Base-by-base conservation (phyloP, 257 asterid genomes). In the Salvia splendens region DNA sequence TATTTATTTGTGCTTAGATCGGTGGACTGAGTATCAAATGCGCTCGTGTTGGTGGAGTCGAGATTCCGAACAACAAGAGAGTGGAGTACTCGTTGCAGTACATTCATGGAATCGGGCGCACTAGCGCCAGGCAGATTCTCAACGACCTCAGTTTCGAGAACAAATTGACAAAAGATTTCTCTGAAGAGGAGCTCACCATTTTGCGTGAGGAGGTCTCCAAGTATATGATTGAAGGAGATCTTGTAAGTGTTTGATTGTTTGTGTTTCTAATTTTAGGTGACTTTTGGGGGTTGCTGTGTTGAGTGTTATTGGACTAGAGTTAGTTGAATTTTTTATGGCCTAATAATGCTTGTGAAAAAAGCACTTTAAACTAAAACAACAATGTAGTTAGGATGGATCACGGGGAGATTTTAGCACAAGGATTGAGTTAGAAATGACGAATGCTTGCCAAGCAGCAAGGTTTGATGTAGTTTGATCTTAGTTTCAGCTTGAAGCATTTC, bases 1-100 rank as follows among this genome's bases (percentile, higher is more conserved):
- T 33, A 49, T 45, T 52, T 47, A 30, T 50, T 55, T 17, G 16
- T 71, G 65, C 52, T 64, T 38, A 93, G 98, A 48, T 82, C 78
- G 97, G 95, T 59, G 87, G 95, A 35, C 71, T 93, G 82, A 82
- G 78, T 69, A 81, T 93, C 59, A 87, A 64, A 75, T 93, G 95
- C 70, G 99, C 92, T 54, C 99, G 99, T 84, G 97, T 93, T 58
- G 99, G 99, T 59, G 99, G 96, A 35, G 97, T 93, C 35, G 99
- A 93, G 82, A 86, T 93, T 17, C 99, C 97, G 24, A 93, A 93
- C 88, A 90, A 81, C 91, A 93, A 90, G 80, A 80, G 99, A 55
- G 80, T 93, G 24, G 96, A 90, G 81, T 93, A 84, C 56, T 84
- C 99, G 5, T 40, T 93, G 87, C 99, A 85, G 88, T 90, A 90